Evolutionary conservation across 176 grass and related monocot genomes (phyloP), one percentile per base, ranked within the genome.

Genomic region (Tillandsia leiboldiana): DNA sequence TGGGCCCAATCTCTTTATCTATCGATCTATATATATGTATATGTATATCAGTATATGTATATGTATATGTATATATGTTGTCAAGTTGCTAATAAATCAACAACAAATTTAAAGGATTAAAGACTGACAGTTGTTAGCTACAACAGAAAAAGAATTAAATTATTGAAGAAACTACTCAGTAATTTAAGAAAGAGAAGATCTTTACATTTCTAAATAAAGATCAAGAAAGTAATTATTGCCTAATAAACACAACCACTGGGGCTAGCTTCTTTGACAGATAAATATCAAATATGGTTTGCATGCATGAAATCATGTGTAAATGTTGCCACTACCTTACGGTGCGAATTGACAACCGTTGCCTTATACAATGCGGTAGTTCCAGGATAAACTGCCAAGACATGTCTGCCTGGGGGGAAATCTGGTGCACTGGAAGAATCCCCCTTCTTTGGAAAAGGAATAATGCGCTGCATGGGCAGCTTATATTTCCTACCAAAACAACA

Each of bases 371-470:
- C 93, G 73, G 89, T 92, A n/a, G 93, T 97, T 70, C 89, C 74
- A 72, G 93, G 93, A 85, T 97, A 97, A 71, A 97, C 89, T 26
- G 93, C 93, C 73, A 97, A 71, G 51, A 97, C 93, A 75, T 92
- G 93, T 78, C 76, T 79, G 49, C 86, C 89, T 22, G 80, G 93
- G 50, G 73, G 78, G 63, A 92, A 97, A 81, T 97, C 93, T 76
- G 79, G 86, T 68, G 93, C 93, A 85, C 73, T 87, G 18, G 89
- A 92, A 59, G 93, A 86, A 83, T 97, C 93, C 26, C 63, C 79
- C 69, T 83, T 97, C 81, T 97, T 97, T 67, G 93, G 93, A 81
- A 97, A 97, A 49, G 93, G 83, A 87, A 97, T 83, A 81, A 97
- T 97, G 47, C 48, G 84, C 76, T 79, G 78, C 81, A 85, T 83